Percentiles rank a stretch among this genome's conserved stretches.
Conservation (phyloP, 768 basidiomycete genomes). For the Russula virescens region DNA sequence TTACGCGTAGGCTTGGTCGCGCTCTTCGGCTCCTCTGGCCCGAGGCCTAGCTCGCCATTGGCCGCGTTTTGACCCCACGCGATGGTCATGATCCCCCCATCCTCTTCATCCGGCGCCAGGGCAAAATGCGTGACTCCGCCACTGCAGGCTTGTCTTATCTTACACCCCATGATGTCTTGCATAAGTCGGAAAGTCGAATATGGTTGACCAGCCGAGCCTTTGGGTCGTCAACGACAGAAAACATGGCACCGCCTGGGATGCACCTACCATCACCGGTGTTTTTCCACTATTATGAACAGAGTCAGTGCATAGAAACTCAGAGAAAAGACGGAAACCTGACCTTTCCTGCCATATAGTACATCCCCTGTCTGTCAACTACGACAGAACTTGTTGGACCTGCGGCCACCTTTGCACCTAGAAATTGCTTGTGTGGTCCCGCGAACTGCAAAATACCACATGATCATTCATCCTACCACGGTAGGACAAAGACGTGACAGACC, state of each 20-base stretch:
- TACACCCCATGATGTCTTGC: constrained; percentile 86
- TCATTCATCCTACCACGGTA: not conserved
- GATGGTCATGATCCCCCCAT: constrained; percentile 65
- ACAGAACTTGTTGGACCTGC: constrained; percentile 84
- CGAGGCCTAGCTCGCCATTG: constrained; percentile 83
- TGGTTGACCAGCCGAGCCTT: constrained; percentile 83
- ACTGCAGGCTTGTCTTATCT: constrained; percentile 57
- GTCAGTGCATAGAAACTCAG: not conserved
- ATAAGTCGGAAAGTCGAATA: constrained; percentile 84
- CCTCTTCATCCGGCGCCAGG: constrained; percentile 69
- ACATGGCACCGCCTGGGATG: not conserved
- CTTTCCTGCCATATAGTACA: constrained; percentile 86
- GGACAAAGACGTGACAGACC: constrained; percentile 33
- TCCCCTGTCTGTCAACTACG: constrained; percentile 76
- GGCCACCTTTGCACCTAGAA: constrained; percentile 55
- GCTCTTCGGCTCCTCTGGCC: constrained; percentile 76
- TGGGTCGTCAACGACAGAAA: constrained; percentile 8
- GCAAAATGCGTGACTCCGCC: constrained; percentile 92
- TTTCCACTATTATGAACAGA: constrained; percentile 62
- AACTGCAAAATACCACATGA: constrained; percentile 46
- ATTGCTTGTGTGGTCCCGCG: constrained; percentile 58
- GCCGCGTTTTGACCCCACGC: constrained; percentile 83
- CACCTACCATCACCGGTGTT: constrained; percentile 81
- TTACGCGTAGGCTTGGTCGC: constrained; percentile 77
- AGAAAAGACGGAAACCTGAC: constrained; percentile 30